These are phyloP conservation scores for Botrytis byssoidea DNA, from an alignment of 2,329 filamentous ascomycete genomes.

Conservation along the genomic window DNA sequence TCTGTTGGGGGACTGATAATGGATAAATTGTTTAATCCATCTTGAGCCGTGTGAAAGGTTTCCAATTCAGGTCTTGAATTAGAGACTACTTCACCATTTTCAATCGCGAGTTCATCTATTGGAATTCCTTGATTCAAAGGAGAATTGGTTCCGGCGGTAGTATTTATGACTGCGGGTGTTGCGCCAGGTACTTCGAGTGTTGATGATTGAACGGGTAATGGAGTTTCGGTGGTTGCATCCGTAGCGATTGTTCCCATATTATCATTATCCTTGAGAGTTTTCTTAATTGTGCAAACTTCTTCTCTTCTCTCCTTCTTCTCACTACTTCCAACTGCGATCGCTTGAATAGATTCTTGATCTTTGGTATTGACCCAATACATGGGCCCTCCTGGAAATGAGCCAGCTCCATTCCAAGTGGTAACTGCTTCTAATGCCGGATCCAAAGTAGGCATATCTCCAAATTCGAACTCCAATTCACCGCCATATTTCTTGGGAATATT, in stretches of 20 bases:
- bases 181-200: constrained; percentile 25
- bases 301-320: constrained; percentile 48
- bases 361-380: constrained; percentile 54
- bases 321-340: constrained; percentile 52
- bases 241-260: not conserved
- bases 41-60: constrained; percentile 31
- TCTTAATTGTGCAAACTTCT: constrained; percentile 34
- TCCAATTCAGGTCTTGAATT: constrained; percentile 30
- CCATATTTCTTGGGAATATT: constrained; percentile 91
- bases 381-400: constrained; percentile 55
- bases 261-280: constrained; percentile 2
- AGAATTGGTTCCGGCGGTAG: constrained; percentile 1
- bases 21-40: constrained; percentile 23
- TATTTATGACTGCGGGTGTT: constrained; percentile 13
- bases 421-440: constrained; percentile 59
- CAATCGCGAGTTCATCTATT: constrained; percentile 16
- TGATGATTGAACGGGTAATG: constrained; percentile 11
- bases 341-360: constrained; percentile 46
- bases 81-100: constrained; percentile 30
- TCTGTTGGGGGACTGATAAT: constrained; percentile 29
- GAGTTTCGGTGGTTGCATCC: not conserved
- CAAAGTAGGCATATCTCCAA: constrained; percentile 71
- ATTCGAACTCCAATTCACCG: constrained; percentile 79
- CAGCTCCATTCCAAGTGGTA: constrained; percentile 51
- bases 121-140: not conserved